A percentile compares a stretch with the other conserved stretches of the same genome.
Conservation (phyloP, 441 rosid species). For the Adansonia rubrostipa region DNA sequence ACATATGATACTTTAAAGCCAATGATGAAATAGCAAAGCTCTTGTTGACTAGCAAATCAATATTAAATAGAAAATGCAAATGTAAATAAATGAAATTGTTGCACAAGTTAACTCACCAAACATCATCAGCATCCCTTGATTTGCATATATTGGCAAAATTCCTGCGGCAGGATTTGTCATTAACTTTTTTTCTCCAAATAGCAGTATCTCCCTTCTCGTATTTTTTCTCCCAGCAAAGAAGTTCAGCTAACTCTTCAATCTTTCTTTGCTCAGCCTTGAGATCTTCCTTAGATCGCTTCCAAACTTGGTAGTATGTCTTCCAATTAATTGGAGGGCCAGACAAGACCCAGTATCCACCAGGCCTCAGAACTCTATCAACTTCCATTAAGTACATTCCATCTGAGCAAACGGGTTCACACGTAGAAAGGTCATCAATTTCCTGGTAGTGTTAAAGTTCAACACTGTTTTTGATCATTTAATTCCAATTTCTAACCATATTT, state of each 20-base stretch:
- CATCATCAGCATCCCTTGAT: conserved; percentile 46
- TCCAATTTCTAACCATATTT: background rate
- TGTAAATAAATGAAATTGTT: conserved; percentile 12
- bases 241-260: conserved; percentile 79
- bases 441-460: background rate
- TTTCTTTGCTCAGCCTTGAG: conserved; percentile 73
- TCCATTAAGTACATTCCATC: conserved; percentile 86
- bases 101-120: conserved; percentile 51
- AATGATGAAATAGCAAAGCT: conserved; percentile 1
- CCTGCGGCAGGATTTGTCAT: conserved; percentile 62
- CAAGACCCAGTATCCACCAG: conserved; percentile 91
- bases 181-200: conserved; percentile 65
- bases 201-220: conserved; percentile 90
- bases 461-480: conserved; percentile 11
- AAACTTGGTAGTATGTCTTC: conserved; percentile 77
- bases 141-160: conserved; percentile 47
- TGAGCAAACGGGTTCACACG: conserved; percentile 36
- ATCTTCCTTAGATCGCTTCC: conserved; percentile 76
- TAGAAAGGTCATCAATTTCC: conserved; percentile 29
- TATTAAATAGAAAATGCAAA: conserved; percentile 4
- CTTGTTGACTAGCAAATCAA: conserved; percentile 2
- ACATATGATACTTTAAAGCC: background rate
- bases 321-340: conserved; percentile 96
- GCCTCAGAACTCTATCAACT: conserved; percentile 89
- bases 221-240: conserved; percentile 93